A percentile compares a stretch with the other conserved stretches of the same genome.
Evolutionary conservation across 495 filamentous ascomycete species (phyloP).

Genomic region (Pyronema domesticum): DNA sequence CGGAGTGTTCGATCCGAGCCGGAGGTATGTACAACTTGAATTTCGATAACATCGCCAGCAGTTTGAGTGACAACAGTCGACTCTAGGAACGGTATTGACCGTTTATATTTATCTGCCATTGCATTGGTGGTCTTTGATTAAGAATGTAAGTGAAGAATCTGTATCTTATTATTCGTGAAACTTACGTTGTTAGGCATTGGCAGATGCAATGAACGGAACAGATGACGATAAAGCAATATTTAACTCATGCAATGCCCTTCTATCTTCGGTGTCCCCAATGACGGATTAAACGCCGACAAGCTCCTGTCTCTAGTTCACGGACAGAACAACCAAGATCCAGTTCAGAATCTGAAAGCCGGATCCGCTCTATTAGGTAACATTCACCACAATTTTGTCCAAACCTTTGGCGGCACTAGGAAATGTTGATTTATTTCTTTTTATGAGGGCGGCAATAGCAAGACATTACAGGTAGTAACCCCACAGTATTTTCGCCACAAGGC

Average conservation of each 20-base stretch:
- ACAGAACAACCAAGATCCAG: neutral
- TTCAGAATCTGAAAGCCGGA: conserved; percentile 1
- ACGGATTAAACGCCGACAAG: conserved; percentile 8
- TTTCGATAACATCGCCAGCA: neutral
- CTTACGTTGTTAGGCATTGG: neutral
- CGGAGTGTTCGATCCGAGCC: neutral
- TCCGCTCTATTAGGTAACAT: conserved; percentile 5
- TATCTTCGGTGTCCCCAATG: conserved; percentile 19
- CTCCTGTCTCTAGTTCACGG: conserved; percentile 7
- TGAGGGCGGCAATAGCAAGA: neutral
- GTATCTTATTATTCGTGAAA: neutral
- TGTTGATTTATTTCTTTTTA: conserved; percentile 1
- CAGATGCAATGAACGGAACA: neutral
- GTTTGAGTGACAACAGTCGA: neutral
- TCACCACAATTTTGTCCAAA: neutral
- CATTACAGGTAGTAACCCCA: neutral
- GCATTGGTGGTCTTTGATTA: conserved; percentile 25
- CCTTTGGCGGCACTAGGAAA: neutral
- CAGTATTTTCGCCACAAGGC: neutral
- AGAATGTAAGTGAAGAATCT: conserved; percentile 16
- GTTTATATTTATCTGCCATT: conserved; percentile 25
- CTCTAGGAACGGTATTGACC: conserved; percentile 11
- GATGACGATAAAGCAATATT: conserved; percentile 6
- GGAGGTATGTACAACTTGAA: conserved; percentile 2
- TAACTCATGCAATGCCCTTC: conserved; percentile 8